Percentiles rank a stretch among this genome's conserved stretches.
Evolutionary conservation across 176 grass and related monocot species (phyloP).

Genomic region (Alloteropsis semialata): DNA sequence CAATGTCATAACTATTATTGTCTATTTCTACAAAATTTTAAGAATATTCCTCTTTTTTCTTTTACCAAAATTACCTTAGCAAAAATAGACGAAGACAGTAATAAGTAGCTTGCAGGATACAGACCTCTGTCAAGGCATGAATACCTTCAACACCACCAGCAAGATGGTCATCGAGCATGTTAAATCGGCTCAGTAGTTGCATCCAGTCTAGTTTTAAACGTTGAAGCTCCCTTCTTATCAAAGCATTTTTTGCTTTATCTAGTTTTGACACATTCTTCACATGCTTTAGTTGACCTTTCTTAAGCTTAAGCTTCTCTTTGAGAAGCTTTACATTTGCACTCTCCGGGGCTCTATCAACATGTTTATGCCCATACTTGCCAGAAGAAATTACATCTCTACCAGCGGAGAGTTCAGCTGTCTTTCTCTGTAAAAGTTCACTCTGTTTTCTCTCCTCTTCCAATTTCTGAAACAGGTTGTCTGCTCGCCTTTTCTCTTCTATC

Average conservation of each 20-base stretch:
- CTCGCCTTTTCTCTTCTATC: constrained; percentile 39
- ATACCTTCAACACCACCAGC: constrained; percentile 56
- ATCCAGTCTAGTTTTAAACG: constrained; percentile 67
- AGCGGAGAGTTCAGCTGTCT: constrained; percentile 26
- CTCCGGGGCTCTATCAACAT: constrained; percentile 29
- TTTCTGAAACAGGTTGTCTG: constrained; percentile 50
- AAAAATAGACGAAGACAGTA: constrained; percentile 27
- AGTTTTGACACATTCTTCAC: constrained; percentile 61
- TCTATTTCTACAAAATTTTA: constrained; percentile 2
- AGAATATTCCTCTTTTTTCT: neutral
- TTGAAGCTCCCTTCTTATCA: constrained; percentile 67
- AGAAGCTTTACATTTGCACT: constrained; percentile 58
- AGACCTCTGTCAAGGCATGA: constrained; percentile 62
- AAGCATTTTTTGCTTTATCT: constrained; percentile 57
- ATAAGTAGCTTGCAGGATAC: constrained; percentile 40
- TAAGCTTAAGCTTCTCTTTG: constrained; percentile 91
- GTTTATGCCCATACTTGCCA: constrained; percentile 25
- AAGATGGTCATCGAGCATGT: constrained; percentile 70
- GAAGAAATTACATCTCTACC: constrained; percentile 25
- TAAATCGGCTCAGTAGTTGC: constrained; percentile 61
- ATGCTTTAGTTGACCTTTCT: constrained; percentile 77
- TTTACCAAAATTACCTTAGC: constrained; percentile 3
- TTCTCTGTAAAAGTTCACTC: constrained; percentile 40
- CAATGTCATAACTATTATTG: constrained; percentile 7
- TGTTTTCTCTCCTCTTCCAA: constrained; percentile 65